A percentile compares a stretch with the other conserved stretches of the same genome.
These are phyloP conservation scores for Cyclospora cayetanensis DNA, from an alignment of 169 alveolate genomes.

Conservation along the genomic window DNA sequence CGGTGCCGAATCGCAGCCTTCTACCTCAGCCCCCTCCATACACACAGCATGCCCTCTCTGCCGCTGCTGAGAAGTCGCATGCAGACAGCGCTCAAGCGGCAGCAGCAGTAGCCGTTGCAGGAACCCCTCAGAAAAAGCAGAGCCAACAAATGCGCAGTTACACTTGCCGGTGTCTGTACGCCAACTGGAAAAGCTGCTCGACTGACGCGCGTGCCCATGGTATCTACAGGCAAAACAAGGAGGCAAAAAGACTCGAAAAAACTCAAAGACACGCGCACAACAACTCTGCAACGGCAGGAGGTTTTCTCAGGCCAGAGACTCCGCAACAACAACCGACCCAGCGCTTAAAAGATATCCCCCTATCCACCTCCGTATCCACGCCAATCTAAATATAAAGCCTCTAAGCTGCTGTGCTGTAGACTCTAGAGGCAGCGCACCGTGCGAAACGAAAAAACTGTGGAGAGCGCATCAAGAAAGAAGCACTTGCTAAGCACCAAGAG, in stretches of 20 bases:
- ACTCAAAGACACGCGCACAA: too few relatives aligned
- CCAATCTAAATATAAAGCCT: too few relatives aligned
- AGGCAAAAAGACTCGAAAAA: too few relatives aligned
- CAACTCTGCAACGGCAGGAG: too few relatives aligned
- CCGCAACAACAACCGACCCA: too few relatives aligned
- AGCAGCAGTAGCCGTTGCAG: neutral
- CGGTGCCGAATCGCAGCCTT: too few relatives aligned
- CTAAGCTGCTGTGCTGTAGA: too few relatives aligned
- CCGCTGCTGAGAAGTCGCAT: neutral
- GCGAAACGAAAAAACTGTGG: conserved; percentile 25
- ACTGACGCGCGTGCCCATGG: conserved; percentile 68
- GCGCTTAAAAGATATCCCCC: too few relatives aligned
- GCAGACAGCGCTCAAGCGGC: neutral
- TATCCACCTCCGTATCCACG: too few relatives aligned
- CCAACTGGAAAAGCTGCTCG: conserved; percentile 67
- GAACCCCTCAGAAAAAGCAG: neutral
- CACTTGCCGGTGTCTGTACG: conserved; percentile 20
- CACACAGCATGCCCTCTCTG: neutral
- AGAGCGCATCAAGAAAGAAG: conserved; percentile 26
- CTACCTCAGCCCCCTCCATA: neutral
- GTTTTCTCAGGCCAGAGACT: too few relatives aligned
- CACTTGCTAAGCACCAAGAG: neutral
- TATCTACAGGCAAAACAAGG: neutral
- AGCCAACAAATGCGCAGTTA: neutral
- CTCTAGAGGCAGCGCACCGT: neutral